Conservation (phyloP, 2,329 filamentous ascomycete genomes). For the Xylariaceae sp. region DNA sequence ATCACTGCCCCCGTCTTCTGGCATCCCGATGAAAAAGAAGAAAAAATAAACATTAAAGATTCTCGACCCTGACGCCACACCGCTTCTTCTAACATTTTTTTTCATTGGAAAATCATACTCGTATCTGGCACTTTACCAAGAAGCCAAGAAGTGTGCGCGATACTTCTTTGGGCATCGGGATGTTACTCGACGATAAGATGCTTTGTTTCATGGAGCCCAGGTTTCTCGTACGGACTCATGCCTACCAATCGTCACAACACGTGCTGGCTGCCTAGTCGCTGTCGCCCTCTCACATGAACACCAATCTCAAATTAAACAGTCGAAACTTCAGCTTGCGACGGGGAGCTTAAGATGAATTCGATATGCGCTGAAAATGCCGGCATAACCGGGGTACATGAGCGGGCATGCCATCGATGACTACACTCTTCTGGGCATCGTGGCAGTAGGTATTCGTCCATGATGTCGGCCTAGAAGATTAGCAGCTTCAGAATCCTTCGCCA, state of each 20-base stretch:
- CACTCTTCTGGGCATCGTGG: neutral
- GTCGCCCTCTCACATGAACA: neutral
- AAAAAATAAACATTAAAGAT: no score
- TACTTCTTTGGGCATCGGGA: neutral
- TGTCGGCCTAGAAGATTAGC: neutral
- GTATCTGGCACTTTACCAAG: neutral
- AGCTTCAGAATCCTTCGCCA: conserved; percentile 53
- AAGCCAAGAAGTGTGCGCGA: neutral
- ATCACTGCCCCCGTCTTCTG: neutral
- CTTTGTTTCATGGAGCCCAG: no score
- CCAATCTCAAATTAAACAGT: neutral
- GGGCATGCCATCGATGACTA: neutral
- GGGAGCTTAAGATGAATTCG: neutral
- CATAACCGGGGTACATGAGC: neutral
- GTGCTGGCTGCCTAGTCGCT: neutral
- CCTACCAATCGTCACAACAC: neutral
- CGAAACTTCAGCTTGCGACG: neutral
- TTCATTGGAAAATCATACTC: neutral
- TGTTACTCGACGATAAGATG: neutral
- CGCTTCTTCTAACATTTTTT: neutral
- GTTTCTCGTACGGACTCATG: no score
- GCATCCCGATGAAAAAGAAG: neutral
- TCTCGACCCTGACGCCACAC: neutral
- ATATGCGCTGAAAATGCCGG: neutral
- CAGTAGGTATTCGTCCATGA: neutral